These are phyloP conservation scores for Hydnomerulius pinastri DNA, from an alignment of 768 basidiomycete genomes.

Conservation along the genomic window DNA sequence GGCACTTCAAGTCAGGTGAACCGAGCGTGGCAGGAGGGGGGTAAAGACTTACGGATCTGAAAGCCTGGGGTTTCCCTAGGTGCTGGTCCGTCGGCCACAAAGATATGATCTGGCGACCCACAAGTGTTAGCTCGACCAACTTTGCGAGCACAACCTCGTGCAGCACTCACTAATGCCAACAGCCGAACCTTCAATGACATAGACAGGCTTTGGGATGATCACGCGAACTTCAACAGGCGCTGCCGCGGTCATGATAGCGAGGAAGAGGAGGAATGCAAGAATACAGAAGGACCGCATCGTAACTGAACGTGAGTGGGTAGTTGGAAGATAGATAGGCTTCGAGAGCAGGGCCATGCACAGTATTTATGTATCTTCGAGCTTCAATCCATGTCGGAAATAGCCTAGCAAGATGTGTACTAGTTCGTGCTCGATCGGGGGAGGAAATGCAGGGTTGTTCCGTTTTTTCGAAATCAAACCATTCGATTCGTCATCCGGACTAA, in stretches of 20 bases:
- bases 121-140: background rate
- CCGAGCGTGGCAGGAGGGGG: background rate
- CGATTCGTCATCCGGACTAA: too few relatives aligned
- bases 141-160: background rate
- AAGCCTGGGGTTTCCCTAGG: background rate
- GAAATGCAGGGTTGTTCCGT: too few relatives aligned
- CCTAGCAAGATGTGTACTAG: background rate
- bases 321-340: background rate
- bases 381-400: background rate
- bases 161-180: background rate
- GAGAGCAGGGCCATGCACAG: background rate
- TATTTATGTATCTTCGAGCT: too few relatives aligned
- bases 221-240: background rate
- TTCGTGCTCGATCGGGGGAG: too few relatives aligned
- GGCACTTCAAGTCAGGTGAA: background rate
- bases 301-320: background rate
- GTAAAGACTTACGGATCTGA: background rate
- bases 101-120: background rate
- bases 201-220: background rate
- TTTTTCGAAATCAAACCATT: too few relatives aligned
- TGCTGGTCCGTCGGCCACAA: background rate
- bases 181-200: background rate
- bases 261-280: background rate
- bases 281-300: background rate
- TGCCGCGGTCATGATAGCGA: background rate